Evolutionary conservation across 768 basidiomycete species (phyloP).

Genomic region (Leccinum ochraceum): DNA sequence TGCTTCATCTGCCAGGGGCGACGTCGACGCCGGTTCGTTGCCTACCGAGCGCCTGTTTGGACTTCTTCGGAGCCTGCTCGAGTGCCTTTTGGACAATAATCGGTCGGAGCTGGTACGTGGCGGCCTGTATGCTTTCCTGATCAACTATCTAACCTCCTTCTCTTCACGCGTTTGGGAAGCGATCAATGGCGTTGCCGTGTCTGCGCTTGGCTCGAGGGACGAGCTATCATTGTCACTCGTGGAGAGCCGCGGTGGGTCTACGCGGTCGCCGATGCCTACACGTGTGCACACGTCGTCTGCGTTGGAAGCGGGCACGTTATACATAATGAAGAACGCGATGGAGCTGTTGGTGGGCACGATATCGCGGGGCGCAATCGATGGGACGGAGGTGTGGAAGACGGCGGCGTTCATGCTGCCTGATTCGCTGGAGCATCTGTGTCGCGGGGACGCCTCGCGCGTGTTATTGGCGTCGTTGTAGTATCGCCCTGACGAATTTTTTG

Average conservation of each 20-base stretch:
- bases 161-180: constrained; percentile 23
- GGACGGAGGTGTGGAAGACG: constrained; percentile 96
- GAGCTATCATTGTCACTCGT: constrained; percentile 40
- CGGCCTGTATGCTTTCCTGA: constrained; percentile 86
- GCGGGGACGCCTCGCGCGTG: constrained; percentile 64
- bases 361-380: constrained; percentile 45
- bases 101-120: constrained; percentile 89
- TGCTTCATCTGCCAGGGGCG: constrained; percentile 67
- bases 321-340: constrained; percentile 62
- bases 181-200: constrained; percentile 34
- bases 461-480: constrained; percentile 62
- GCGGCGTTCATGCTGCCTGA: constrained; percentile 91
- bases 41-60: constrained; percentile 79
- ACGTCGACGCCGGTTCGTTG: constrained; percentile 65
- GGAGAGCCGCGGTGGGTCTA: constrained; percentile 36
- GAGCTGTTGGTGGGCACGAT: constrained; percentile 78
- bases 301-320: constrained; percentile 56
- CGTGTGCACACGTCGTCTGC: constrained; percentile 2
- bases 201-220: constrained; percentile 39
- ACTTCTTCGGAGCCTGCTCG: constrained; percentile 50
- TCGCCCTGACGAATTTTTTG: constrained; percentile 79
- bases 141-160: constrained; percentile 65
- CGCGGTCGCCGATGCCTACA: constrained; percentile 17
- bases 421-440: constrained; percentile 71
- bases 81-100: constrained; percentile 73